Conservation (phyloP, 352 stramenopile genomes). For the Globisporangium middletonii region DNA sequence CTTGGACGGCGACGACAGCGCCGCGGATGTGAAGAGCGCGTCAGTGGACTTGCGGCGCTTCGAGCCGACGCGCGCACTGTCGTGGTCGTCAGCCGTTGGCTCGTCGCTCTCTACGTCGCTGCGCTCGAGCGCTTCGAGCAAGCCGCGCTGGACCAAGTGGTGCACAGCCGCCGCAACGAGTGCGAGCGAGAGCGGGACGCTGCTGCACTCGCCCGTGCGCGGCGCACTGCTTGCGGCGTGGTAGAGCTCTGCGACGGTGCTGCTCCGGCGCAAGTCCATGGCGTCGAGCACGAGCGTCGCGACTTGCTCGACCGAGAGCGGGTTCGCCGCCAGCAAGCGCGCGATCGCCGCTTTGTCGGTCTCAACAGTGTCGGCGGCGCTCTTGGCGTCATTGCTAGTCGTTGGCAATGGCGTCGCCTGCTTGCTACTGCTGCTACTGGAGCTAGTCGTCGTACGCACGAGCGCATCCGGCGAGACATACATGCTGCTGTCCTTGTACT, state of each 20-base stretch:
- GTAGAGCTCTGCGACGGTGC: slow-evolving; percentile 52
- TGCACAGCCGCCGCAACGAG: slow-evolving; percentile 53
- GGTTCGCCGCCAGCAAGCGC: neutral
- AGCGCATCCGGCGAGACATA: slow-evolving; percentile 55
- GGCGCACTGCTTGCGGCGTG: slow-evolving; percentile 30
- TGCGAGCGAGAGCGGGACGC: slow-evolving; percentile 26
- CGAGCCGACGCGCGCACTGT: slow-evolving; percentile 2
- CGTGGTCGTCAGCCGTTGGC: neutral
- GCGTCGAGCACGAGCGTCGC: slow-evolving; percentile 37
- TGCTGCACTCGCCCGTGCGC: neutral
- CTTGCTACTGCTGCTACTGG: neutral
- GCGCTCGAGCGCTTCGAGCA: slow-evolving; percentile 40
- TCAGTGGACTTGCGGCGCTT: slow-evolving; percentile 22
- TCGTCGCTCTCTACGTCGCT: slow-evolving; percentile 6
- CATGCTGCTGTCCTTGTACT: slow-evolving; percentile 81
- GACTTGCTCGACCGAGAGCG: slow-evolving; percentile 37
- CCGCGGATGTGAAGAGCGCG: neutral
- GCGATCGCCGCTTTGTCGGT: neutral
- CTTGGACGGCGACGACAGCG: neutral
- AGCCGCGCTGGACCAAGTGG: slow-evolving; percentile 39
- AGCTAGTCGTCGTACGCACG: slow-evolving; percentile 4
- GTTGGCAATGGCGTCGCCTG: neutral
- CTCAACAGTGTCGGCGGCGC: too few species aligned
- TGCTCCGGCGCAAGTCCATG: slow-evolving; percentile 53
- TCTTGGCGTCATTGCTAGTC: neutral